A percentile compares a stretch with the other conserved stretches of the same genome.
Conservation (phyloP, 305 asterid species). For the Fraxinus baroniana region DNA sequence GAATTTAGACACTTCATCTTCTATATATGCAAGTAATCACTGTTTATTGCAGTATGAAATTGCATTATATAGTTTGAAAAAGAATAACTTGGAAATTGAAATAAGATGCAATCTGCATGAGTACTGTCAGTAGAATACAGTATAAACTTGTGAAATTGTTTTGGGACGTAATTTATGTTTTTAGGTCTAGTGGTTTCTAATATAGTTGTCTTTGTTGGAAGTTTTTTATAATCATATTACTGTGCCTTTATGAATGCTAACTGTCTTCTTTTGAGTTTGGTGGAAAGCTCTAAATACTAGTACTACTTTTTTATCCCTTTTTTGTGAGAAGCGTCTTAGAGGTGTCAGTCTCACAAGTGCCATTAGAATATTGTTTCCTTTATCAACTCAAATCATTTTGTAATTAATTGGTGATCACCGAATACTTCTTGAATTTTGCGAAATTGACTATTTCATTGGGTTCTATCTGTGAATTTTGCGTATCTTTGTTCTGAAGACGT, state of each 20-base stretch:
- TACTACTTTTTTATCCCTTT: not conserved
- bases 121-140: not conserved
- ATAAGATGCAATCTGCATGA: not conserved
- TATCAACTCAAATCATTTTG: slow-evolving; percentile 3
- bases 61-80: not conserved
- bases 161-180: slow-evolving; percentile 3
- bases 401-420: not conserved
- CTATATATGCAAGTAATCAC: not conserved
- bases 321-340: slow-evolving; percentile 1
- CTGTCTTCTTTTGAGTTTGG: not conserved
- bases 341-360: not conserved
- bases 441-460: not conserved
- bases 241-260: not conserved
- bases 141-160: not conserved
- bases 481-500: slow-evolving; percentile 9
- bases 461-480: not conserved
- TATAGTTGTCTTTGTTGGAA: slow-evolving; percentile 3
- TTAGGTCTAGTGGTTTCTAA: not conserved
- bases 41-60: not conserved
- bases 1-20: not conserved
- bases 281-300: not conserved
- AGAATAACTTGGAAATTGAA: not conserved
- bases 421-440: not conserved
- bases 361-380: not conserved
- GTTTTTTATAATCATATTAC: not conserved